A percentile compares a stretch with the other conserved stretches of the same genome.
These are phyloP conservation scores for Wickerhamomyces subpelliculosus DNA, from an alignment of 805 yeast species.

Conservation along the genomic window DNA sequence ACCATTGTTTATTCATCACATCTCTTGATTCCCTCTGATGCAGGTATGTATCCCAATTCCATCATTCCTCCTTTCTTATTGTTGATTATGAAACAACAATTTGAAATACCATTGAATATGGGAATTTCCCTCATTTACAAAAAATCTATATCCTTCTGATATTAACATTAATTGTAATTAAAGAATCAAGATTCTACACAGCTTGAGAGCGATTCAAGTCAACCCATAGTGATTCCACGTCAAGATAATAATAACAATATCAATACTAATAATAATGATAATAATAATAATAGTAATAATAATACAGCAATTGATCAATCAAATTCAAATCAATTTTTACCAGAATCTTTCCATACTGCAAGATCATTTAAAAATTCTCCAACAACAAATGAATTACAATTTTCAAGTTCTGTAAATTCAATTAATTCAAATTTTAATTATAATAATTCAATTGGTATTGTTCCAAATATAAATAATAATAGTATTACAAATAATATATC, in stretches of 20 bases:
- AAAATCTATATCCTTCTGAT: too few relatives aligned
- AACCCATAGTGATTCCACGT: constrained; percentile 25
- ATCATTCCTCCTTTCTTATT: too few relatives aligned
- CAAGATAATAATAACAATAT: constrained; percentile 17
- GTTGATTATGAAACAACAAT: neutral
- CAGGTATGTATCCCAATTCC: neutral
- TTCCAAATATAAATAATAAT: constrained; percentile 11
- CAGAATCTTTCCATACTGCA: constrained; percentile 23
- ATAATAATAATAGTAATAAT: too few relatives aligned
- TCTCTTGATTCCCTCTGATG: neutral
- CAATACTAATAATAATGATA: neutral
- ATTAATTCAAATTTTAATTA: constrained; percentile 13
- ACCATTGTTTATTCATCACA: neutral
- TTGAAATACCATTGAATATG: neutral
- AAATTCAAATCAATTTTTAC: too few relatives aligned
- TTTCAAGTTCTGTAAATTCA: constrained; percentile 20
- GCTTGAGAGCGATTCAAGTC: constrained; percentile 17
- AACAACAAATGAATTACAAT: constrained; percentile 14
- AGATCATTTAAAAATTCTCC: constrained; percentile 17
- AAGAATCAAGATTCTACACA: constrained; percentile 5
- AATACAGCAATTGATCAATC: neutral
- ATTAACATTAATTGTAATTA: too few relatives aligned
- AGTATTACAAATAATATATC: constrained; percentile 8
- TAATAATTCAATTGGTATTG: constrained; percentile 11
- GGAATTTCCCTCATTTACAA: too few relatives aligned